Percentiles rank a stretch among this genome's conserved stretches.
Evolutionary conservation across 2,329 filamentous ascomycete species (phyloP).

Genomic region (Alternaria tenuissima): DNA sequence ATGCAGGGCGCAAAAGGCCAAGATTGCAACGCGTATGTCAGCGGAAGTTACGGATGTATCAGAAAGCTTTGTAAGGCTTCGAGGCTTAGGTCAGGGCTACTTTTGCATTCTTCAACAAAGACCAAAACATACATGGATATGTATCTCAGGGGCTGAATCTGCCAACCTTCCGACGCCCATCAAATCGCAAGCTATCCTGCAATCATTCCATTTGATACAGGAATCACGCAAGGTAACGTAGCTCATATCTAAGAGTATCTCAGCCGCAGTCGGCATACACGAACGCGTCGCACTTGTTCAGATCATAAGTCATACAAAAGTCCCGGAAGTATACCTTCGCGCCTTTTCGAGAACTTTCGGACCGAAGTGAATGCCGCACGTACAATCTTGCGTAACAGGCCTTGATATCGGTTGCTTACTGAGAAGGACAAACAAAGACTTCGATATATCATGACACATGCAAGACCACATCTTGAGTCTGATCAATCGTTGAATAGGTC

Average conservation of each 20-base stretch:
- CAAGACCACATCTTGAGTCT: not conserved
- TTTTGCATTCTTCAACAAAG: not conserved
- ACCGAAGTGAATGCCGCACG: not conserved
- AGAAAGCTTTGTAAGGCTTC: not conserved
- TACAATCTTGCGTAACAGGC: not conserved
- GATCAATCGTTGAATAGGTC: not conserved
- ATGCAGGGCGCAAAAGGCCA: not conserved
- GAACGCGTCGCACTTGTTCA: not conserved
- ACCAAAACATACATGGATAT: not conserved
- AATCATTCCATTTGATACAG: not conserved
- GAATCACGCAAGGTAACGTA: not conserved
- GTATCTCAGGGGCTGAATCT: not conserved
- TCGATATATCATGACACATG: not conserved
- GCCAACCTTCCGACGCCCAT: not conserved
- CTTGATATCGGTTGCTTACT: not conserved
- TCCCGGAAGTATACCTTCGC: not conserved
- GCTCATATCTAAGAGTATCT: not conserved
- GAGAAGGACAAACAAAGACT: not conserved
- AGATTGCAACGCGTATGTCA: not conserved
- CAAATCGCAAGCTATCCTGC: not conserved
- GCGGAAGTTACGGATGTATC: not conserved
- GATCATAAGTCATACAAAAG: not conserved
- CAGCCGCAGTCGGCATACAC: not conserved
- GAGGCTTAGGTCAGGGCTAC: not conserved
- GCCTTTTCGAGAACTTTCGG: not conserved